Evolutionary conservation across 441 rosid species (phyloP), one percentile per base, ranked within the genome.

Genomic region (Bruguiera hainesii): DNA sequence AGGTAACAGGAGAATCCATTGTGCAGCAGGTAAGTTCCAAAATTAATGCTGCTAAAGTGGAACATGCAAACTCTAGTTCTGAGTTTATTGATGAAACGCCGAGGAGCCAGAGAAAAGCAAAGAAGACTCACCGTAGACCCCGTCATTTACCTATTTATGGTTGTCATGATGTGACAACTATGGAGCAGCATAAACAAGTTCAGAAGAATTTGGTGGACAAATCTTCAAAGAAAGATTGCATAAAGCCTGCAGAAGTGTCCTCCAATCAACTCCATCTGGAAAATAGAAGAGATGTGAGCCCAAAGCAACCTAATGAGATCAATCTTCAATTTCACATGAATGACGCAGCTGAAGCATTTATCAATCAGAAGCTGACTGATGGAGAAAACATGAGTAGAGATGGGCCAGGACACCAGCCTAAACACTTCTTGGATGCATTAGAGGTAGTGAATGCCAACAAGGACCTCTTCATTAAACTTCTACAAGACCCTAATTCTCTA

Each of bases 401-500:
- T 25, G 77, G 67, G 60, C 60, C 63, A 20, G 67, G 66, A 48
- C 48, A 75, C 29, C 80, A 75, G 73, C 78, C 94, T 15, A 88
- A 84, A 73, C 80, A 87, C 68, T 85, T 90, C 76, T 76, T 83
- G 81, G 91, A 87, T 69, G 89, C 95, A 50, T 73, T 90, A 67
- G 85, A 87, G 70, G 74, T 85, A 25, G 52, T 90, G 58, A 87
- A 88, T 74, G 87, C 86, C 5, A 90, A 90, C 76, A 87, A 82
- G 82, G 93, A 88, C 51, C 68, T 90, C 66, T 85, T 88, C 59
- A 28, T 82, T 42, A 87, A 85, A 68, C 87, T 88, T 68, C 81
- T 90, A 48, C 91, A 88, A 67, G 93, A 90, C 70, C 97, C 93
- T 26, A 76, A 81, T 74, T 90, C 91, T 48, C 72, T 88, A 56